Base-by-base conservation (phyloP, 805 yeast species). In the Wickerhamiella spandovensis region DNA sequence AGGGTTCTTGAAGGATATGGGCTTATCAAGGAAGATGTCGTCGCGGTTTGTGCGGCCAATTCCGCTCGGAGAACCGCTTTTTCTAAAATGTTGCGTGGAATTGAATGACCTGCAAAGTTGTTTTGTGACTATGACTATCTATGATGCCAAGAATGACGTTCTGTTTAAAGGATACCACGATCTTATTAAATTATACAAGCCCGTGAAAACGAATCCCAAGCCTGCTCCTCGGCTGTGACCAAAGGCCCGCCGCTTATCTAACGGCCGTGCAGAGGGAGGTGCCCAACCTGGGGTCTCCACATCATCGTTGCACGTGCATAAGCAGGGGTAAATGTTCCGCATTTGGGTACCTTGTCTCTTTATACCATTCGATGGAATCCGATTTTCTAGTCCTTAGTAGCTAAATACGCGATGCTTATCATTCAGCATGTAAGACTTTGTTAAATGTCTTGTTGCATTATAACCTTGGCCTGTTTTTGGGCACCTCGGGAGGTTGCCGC, bases 101-200 rank as follows among this genome's bases (percentile, higher is more conserved):
- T 43, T 52, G n/a, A 51, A 51, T 49, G 44, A 56, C 4, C 43
- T 48, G 28, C 35, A 59, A 20, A 51, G 47, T 32, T 25, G 44
- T 17, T 52, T 54, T 42, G 15, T 46, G 18, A 48, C 55, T 15
- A 50, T 51, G 42, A 44, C 41, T n/a, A 38, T 58, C 21, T 35
- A 43, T 22, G 56, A 58, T 44, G 44, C 39, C 7, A 43, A 42
- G 32, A 48, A 46, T 32, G 39, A 35, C 3, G 17, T 50, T 2
- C 51, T 43, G 20, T 53, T 49, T 17, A 35, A 48, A 6, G 59
- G 56, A 7, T 44, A 52, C 21, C 63, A 59, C 49, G 63, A 59
- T 47, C 57, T 56, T 47, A 56, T 56, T 47, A 39, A 41, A 23
- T 20, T 46, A 8, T 41, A 39, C 21, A 30, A 22, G 22, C 23